Evolutionary conservation across 106 monocot genomes (phyloP), one percentile per base, ranked within the genome.

Genomic region (Dioscorea zingiberensis): DNA sequence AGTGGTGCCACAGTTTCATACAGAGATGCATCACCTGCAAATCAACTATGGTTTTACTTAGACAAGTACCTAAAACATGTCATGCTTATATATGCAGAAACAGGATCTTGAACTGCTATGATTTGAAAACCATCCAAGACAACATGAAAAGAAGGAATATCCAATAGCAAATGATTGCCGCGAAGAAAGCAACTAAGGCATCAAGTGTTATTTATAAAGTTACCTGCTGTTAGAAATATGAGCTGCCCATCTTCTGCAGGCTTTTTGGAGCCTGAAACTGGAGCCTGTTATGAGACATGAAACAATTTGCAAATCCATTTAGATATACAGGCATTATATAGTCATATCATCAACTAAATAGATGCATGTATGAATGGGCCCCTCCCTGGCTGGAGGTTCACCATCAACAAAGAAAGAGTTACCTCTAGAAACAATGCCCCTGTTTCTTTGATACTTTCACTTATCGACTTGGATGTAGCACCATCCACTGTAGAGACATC

Each of bases 201-300:
- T 38, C 38, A 38, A 38, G 44, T 19, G 8, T 13, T 6, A n/a
- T 5, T 25, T 16, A 45, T 15, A 47, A 26, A 64, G 47, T 67
- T 82, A 94, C 94, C 94, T 53, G 94, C 90, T 18, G 94, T 71
- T 21, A 94, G 81, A 66, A 90, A 90, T 64, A 94, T 94, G 55
- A 94, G 79, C 73, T 90, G 94, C 21, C 90, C 94, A 80, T 94
- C 94, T 80, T 90, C 94, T 69, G 94, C 94, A 28, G 94, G 90
- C 60, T 90, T 94, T 75, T 90, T 94, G 51, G 87, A 94, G 70
- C 90, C 94, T 77, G 94, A 94, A 81, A 94, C 94, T 65, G 94
- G 94, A 87, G 87, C 94, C 94, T 94, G 69, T 80, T 72, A 76
- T 62, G 66, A 74, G 4, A 51, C 44, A 60, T 68, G 38, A 6